Evolutionary conservation across 371 early-diverging fungal genomes (phyloP), one percentile per base, ranked within the genome.

Genomic region (Thermomucor indicae-seudaticae): DNA sequence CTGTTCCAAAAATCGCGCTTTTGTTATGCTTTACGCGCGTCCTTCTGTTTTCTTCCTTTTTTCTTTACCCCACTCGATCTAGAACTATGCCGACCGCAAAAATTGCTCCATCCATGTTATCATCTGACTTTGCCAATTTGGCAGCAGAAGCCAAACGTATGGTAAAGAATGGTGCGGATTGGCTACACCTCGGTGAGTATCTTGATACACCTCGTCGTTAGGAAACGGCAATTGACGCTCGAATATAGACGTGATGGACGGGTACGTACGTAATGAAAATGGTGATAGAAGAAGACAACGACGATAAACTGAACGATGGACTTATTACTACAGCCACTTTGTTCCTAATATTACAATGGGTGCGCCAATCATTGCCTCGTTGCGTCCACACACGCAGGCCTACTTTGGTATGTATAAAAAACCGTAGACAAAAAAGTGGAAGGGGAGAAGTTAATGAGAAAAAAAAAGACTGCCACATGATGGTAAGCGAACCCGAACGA

Each of bases 331-430:
- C 51, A 92, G 97, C 14, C 97, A 98, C 65, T 98, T 98, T 75
- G 98, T 98, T 6, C 98, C 98, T 44, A 98, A 98, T 70, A 75
- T 98, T 42, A 96, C 98, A 17, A 78, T 95, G 39, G 98, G 98
- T 14, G 93, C 97, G 2, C 97, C 97, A 24, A 85, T 98, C 42
- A 89, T 98, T 57, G 79, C 89, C 52, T 75, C 83, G 40, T 71
- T 98, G 44, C 83, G 95, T 40, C 86, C 90, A 56, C 93, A 93
- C 67, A 86, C 93, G 5, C 78, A 92, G 30, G 93, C 88, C 7
- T 95, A 93, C 67, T 82, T 97, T 30, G 91, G 91, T 87, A 74
- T 43, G 47, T 50, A 6, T 25, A 23, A 22, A 22, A 14, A 44
- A 43, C n/a, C n/a, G 17, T 11, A 40, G n/a, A 41, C 16, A 42